Conservation (phyloP, 1,284 basidiomycete genomes). For the Apiotrichum mycotoxinovorans region DNA sequence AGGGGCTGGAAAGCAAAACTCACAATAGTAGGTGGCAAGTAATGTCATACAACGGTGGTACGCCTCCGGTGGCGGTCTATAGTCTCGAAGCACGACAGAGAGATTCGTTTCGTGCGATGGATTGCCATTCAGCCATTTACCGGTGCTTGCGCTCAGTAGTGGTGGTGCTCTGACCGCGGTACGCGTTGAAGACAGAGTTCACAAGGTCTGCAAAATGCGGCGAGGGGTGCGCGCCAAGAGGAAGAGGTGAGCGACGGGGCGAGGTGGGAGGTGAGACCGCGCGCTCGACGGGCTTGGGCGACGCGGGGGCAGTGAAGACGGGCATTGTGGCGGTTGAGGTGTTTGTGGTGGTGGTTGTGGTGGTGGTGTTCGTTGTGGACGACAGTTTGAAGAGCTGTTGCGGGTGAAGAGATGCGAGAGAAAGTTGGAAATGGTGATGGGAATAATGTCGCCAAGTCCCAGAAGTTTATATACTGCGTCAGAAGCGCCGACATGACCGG, state of each 20-base stretch:
- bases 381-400: background rate
- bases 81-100: background rate
- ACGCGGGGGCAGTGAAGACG: background rate
- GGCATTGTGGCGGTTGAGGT: constrained; percentile 4
- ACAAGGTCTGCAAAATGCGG: constrained; percentile 42
- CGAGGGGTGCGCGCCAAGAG: constrained; percentile 29
- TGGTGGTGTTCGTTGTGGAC: background rate
- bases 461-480: too few species aligned
- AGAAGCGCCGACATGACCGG: too few species aligned
- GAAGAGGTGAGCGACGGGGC: background rate
- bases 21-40: background rate
- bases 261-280: background rate
- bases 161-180: constrained; percentile 7
- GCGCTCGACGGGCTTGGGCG: background rate
- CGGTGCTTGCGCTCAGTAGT: background rate
- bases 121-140: background rate
- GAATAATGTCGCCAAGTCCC: too few species aligned
- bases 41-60: background rate
- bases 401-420: background rate
- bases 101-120: background rate
- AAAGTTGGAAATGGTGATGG: background rate
- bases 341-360: background rate
- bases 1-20: background rate
- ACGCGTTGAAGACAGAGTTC: constrained; percentile 29
- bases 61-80: too few species aligned